Base-by-base conservation (phyloP, 176 grass and related monocot genomes). In the Thalia dealbata region DNA sequence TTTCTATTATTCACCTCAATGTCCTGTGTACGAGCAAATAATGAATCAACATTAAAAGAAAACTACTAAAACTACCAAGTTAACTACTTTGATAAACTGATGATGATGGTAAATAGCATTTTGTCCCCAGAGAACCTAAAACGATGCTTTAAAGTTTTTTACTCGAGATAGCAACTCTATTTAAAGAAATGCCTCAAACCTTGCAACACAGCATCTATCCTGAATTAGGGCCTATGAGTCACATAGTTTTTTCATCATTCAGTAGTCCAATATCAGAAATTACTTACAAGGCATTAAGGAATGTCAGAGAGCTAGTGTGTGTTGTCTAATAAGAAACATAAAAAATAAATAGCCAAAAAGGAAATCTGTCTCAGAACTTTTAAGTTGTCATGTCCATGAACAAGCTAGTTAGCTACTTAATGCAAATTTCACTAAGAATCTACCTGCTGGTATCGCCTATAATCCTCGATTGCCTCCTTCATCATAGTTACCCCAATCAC, bases 381-480 rank as follows among this genome's bases (percentile, higher is more conserved):
- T n/a, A n/a, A n/a, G n/a, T n/a, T n/a, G n/a, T n/a, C n/a, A n/a
- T n/a, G n/a, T n/a, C n/a, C n/a, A n/a, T n/a, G n/a, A n/a, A n/a
- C n/a, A n/a, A n/a, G n/a, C n/a, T n/a, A n/a, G n/a, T n/a, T n/a
- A n/a, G n/a, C n/a, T n/a, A n/a, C n/a, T n/a, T n/a, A n/a, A n/a
- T n/a, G n/a, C n/a, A n/a, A n/a, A n/a, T n/a, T n/a, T n/a, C n/a
- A n/a, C n/a, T n/a, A n/a, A n/a, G 50, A 25, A 60, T 6, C 14
- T 12, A 91, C 88, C 93, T 92, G 89, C 71, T 88, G 82, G 61
- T 90, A 84, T 56, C 93, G 67, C 21, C 67, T 58, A 81, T 78
- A 84, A 65, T 97, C 90, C 72, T 97, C 93, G 30, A 97, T 26
- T 26, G 79, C 84, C 68, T 97, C 93, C 80, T 97, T 97, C 78